These are phyloP conservation scores for Cystobasidium tubakii DNA, from an alignment of 768 basidiomycete genomes.

Conservation along the genomic window DNA sequence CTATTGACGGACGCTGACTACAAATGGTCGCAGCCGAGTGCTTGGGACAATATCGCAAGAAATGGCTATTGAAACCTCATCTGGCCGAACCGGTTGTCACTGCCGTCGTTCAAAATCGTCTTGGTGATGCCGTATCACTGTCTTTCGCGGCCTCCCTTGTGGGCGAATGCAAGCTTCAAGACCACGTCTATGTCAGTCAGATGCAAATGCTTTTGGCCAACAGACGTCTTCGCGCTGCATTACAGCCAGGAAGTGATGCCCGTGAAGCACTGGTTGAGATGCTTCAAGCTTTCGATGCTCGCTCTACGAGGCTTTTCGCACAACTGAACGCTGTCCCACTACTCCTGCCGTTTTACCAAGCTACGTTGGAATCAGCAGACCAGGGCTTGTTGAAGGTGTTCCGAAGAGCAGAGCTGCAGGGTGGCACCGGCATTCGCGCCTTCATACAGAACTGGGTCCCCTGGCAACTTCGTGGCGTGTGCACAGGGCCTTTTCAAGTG, in stretches of 20 bases:
- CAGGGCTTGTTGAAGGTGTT: constrained; percentile 53
- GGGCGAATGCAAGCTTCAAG: constrained; percentile 53
- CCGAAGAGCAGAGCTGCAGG: constrained; percentile 29
- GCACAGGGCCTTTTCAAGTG: constrained; percentile 59
- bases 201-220: constrained; percentile 4
- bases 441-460: constrained; percentile 13
- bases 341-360: constrained; percentile 67
- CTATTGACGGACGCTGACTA: not conserved
- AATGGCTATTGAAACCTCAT: constrained; percentile 55
- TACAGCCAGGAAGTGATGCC: constrained; percentile 59
- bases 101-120: constrained; percentile 59
- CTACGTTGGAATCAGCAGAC: constrained; percentile 66
- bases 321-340: constrained; percentile 54
- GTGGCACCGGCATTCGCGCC: not conserved
- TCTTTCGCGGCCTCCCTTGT: not conserved
- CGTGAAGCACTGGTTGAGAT: not conserved
- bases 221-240: constrained; percentile 50
- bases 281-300: constrained; percentile 6
- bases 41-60: constrained; percentile 19
- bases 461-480: constrained; percentile 51
- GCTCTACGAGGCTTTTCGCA: not conserved
- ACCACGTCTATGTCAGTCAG: constrained; percentile 45
- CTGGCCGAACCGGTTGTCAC: constrained; percentile 67
- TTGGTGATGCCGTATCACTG: constrained; percentile 46
- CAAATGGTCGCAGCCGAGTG: not conserved